A percentile compares a stretch with the other conserved stretches of the same genome.
Conservation (phyloP, 2,329 filamentous ascomycete genomes). For the Fonsecaea multimorphosa region DNA sequence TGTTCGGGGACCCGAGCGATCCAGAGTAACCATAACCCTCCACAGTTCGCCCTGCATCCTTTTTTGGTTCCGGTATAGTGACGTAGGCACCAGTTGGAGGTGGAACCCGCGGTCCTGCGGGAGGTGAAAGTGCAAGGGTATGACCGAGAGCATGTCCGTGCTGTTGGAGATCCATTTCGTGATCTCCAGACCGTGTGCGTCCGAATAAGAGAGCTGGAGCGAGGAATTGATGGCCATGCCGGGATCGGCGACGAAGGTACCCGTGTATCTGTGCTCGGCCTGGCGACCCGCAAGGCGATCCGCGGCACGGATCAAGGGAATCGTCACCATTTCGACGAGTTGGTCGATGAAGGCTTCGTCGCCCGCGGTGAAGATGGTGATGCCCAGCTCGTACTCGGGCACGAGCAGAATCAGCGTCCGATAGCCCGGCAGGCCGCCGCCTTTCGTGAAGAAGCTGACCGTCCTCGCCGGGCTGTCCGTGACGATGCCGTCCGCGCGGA, state of each 20-base stretch:
- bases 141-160: constrained; percentile 27
- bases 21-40: constrained; percentile 40
- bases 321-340: constrained; percentile 31
- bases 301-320: constrained; percentile 35
- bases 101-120: not conserved
- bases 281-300: constrained; percentile 33
- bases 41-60: constrained; percentile 44
- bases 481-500: constrained; percentile 50
- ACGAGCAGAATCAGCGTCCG: constrained; percentile 48
- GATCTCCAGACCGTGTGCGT: constrained; percentile 34
- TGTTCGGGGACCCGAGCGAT: not conserved
- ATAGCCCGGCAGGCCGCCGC: constrained; percentile 53
- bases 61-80: constrained; percentile 23
- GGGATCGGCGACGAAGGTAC: constrained; percentile 5
- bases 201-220: constrained; percentile 34
- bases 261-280: constrained; percentile 27
- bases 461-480: constrained; percentile 45
- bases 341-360: constrained; percentile 24
- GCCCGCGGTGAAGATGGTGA: constrained; percentile 49
- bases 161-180: constrained; percentile 34
- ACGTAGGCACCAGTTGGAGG: constrained; percentile 34
- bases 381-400: constrained; percentile 57
- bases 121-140: constrained; percentile 3
- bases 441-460: constrained; percentile 55
- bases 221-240: constrained; percentile 25